These are phyloP conservation scores for Aristolochia fimbriata DNA, from an alignment of 164 flowering plant species.

Conservation along the genomic window DNA sequence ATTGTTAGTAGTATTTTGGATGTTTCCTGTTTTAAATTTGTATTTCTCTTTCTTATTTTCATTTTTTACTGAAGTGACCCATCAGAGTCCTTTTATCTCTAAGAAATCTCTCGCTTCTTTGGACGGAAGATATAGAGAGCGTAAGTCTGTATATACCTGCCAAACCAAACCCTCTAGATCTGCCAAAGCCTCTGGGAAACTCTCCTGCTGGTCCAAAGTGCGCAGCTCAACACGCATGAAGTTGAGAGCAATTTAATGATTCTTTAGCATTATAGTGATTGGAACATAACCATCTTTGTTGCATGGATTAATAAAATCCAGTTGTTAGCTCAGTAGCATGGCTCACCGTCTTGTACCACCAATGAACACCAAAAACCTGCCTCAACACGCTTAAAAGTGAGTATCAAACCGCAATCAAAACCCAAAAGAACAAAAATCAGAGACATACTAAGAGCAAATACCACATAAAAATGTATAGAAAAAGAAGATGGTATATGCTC, in stretches of 20 bases:
- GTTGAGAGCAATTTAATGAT: slow-evolving; percentile 60
- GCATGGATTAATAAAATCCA: slow-evolving; percentile 79
- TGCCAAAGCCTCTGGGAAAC: slow-evolving; percentile 52
- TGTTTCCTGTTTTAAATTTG: too few species aligned
- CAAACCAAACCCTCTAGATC: slow-evolving; percentile 83
- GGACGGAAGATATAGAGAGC: too few species aligned
- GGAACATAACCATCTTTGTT: slow-evolving; percentile 88
- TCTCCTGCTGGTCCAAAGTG: slow-evolving; percentile 46
- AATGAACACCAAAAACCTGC: slow-evolving; percentile 79
- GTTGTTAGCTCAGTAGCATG: slow-evolving; percentile 94
- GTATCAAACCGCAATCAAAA: slow-evolving; percentile 4
- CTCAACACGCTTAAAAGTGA: slow-evolving; percentile 12
- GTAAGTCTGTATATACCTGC: slow-evolving; percentile 44
- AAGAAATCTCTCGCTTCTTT: too few species aligned
- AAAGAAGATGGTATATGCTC: background rate
- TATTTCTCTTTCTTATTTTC: too few species aligned
- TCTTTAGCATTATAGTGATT: slow-evolving; percentile 59
- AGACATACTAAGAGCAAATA: background rate
- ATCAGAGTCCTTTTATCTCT: too few species aligned
- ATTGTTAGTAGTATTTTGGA: too few species aligned
- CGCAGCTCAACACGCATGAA: slow-evolving; percentile 55
- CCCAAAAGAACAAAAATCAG: background rate
- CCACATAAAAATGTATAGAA: background rate
- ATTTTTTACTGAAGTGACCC: too few species aligned
- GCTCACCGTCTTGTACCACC: slow-evolving; percentile 98